Evolutionary conservation across 2,329 filamentous ascomycete genomes (phyloP).

Genomic region (Trichoderma citrinoviride): DNA sequence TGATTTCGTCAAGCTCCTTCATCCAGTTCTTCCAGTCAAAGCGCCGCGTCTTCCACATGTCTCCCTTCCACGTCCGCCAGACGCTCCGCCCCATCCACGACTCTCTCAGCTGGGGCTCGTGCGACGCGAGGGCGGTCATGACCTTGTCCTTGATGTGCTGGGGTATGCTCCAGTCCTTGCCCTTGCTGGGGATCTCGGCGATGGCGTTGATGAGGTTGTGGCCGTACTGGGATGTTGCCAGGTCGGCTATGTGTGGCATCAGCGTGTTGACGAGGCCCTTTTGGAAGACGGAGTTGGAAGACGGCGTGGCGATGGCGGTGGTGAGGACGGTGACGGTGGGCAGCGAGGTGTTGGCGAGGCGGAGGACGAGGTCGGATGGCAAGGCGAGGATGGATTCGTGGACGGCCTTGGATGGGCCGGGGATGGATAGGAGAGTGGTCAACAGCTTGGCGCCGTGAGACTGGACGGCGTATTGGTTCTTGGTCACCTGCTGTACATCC

Average conservation of each 20-base stretch:
- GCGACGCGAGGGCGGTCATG: conserved; percentile 47
- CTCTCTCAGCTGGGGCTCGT: conserved; percentile 50
- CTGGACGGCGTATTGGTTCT: conserved; percentile 56
- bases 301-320: conserved; percentile 49
- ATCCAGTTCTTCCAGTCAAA: conserved; percentile 57
- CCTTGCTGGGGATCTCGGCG: conserved; percentile 49
- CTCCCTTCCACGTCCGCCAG: conserved; percentile 58
- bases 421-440: conserved; percentile 72
- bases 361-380: conserved; percentile 53
- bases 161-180: conserved; percentile 48
- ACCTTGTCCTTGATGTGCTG: conserved; percentile 58
- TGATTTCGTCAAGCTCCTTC: conserved; percentile 44
- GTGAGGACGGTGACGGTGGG: conserved; percentile 50
- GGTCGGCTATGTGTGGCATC: conserved; percentile 43
- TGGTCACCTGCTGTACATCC: conserved; percentile 41
- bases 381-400: conserved; percentile 68
- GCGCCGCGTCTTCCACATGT: conserved; percentile 53
- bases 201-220: conserved; percentile 52
- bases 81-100: conserved; percentile 55
- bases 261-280: conserved; percentile 52
- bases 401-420: conserved; percentile 68
- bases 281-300: conserved; percentile 53
- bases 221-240: conserved; percentile 51
- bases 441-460: conserved; percentile 79
- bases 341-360: conserved; percentile 59